Percentiles rank a stretch among this genome's conserved stretches.
Conservation (phyloP, 306 rosid species). For the Trichosanthes truncata region DNA sequence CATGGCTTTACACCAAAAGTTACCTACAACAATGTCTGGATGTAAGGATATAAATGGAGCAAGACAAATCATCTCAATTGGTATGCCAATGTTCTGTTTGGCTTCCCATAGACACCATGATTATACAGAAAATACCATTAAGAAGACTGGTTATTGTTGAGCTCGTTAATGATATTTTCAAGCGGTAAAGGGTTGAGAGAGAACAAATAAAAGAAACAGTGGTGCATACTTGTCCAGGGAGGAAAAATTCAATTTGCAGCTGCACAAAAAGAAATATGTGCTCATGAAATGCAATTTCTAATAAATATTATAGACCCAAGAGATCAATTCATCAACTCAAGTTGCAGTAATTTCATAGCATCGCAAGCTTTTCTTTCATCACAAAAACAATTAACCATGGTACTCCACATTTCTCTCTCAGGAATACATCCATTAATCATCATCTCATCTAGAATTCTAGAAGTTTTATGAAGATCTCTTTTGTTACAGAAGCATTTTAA, state of each 20-base stretch:
- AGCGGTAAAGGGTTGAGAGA: not conserved
- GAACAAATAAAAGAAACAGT: not conserved
- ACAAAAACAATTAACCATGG: slow-evolving; percentile 51
- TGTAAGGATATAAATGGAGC: not conserved
- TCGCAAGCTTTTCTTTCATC: slow-evolving; percentile 56
- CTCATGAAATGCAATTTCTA: not conserved
- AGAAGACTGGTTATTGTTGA: not conserved
- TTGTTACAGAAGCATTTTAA: slow-evolving; percentile 45
- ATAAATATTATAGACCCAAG: not conserved
- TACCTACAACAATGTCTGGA: not conserved
- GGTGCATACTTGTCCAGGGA: not conserved
- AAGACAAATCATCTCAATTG: not conserved
- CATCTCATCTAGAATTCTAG: slow-evolving; percentile 72
- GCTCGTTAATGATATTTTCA: not conserved
- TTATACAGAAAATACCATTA: slow-evolving; percentile 1
- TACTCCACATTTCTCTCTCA: slow-evolving; percentile 53
- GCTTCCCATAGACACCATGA: slow-evolving; percentile 3
- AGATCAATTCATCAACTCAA: slow-evolving; percentile 29
- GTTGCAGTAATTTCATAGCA: slow-evolving; percentile 45
- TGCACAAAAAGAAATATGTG: not conserved
- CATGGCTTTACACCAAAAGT: not conserved
- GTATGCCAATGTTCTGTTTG: slow-evolving; percentile 1
- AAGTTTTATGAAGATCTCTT: slow-evolving; percentile 61
- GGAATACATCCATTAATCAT: slow-evolving; percentile 66
- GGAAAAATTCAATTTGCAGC: not conserved